Evolutionary conservation across 169 alveolate species (phyloP).

Genomic region (Plasmodium sp.): DNA sequence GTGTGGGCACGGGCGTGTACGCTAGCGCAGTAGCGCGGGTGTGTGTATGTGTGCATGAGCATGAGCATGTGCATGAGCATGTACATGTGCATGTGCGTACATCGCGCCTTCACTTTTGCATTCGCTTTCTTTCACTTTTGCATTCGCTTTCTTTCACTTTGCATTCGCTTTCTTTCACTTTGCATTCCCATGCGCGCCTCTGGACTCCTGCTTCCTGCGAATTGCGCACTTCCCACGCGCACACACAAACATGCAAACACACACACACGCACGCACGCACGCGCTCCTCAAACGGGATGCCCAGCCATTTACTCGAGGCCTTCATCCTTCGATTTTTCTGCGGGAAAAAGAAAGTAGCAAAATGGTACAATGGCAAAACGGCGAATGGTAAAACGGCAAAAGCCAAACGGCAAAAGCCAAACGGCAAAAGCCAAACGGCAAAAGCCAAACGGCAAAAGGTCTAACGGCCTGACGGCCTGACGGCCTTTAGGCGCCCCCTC

Average conservation of each 20-base stretch:
- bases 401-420: too few relatives aligned
- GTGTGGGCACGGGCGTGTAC: background rate
- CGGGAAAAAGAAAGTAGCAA: background rate
- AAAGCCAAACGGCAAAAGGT: too few relatives aligned
- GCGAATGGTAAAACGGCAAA: too few relatives aligned
- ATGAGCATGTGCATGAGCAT: background rate
- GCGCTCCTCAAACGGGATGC: conserved; percentile 5
- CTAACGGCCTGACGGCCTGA: background rate
- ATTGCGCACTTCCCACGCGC: background rate
- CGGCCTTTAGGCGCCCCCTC: background rate
- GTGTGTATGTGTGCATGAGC: background rate
- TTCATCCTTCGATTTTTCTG: conserved; percentile 72
- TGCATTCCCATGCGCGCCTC: background rate
- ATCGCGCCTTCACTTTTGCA: background rate
- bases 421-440: too few relatives aligned
- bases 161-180: background rate
- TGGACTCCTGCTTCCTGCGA: too few relatives aligned
- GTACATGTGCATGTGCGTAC: background rate
- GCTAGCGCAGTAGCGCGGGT: background rate
- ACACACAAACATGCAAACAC: background rate
- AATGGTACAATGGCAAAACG: background rate
- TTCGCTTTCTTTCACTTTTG: background rate
- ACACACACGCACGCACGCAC: background rate
- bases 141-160: background rate
- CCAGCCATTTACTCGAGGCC: conserved; percentile 29